Conservation (phyloP, 345 rosid genomes). For the Citrus medica region DNA sequence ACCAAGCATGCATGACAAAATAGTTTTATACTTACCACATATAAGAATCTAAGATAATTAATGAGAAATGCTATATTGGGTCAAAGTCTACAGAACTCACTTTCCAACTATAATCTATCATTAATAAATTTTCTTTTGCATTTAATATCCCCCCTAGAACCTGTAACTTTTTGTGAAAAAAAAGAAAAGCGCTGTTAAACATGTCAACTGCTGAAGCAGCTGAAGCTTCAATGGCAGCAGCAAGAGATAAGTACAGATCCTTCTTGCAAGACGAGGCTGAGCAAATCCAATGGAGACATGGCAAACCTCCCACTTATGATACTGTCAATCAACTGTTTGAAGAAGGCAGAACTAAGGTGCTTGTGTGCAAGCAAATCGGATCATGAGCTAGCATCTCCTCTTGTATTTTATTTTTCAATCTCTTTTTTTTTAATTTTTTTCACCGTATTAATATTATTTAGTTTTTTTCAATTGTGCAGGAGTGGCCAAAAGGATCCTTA, state of each 20-base stretch:
- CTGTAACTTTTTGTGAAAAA: neutral
- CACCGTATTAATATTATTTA: too few relatives aligned
- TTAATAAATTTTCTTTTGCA: neutral
- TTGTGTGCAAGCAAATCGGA: neutral
- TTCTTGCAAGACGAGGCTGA: conserved; percentile 40
- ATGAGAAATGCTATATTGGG: neutral
- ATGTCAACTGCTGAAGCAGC: conserved; percentile 23
- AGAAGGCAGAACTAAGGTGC: conserved; percentile 65
- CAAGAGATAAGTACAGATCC: conserved; percentile 58
- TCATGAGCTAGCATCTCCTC: too few relatives aligned
- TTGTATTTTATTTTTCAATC: too few relatives aligned
- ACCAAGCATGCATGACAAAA: too few relatives aligned
- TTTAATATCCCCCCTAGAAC: neutral
- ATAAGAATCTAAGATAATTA: neutral
- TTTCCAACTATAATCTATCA: neutral
- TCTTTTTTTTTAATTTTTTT: neutral
- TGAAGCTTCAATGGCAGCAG: neutral
- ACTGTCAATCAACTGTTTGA: conserved; percentile 61
- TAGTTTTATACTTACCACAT: neutral
- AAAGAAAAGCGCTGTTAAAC: neutral
- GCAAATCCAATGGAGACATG: conserved; percentile 59
- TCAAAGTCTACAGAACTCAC: neutral
- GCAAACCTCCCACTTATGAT: conserved; percentile 53
- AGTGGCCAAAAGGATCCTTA: conserved; percentile 70
- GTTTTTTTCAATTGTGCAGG: conserved; percentile 28